A percentile compares a stretch with the other conserved stretches of the same genome.
Conservation (phyloP, 192 early-diverging fungal species). For the Chytriomyces hyalinus region DNA sequence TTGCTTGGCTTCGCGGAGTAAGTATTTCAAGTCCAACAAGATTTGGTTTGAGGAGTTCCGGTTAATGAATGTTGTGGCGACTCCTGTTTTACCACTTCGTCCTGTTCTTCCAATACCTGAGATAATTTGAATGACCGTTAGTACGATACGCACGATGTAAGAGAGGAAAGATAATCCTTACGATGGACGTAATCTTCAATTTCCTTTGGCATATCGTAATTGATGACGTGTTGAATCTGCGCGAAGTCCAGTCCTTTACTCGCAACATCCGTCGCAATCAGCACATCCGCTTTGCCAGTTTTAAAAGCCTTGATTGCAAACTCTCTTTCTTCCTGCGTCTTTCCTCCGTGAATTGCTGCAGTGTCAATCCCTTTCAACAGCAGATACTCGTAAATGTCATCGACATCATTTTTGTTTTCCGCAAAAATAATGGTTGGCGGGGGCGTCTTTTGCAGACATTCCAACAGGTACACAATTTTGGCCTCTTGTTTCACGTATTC, state of each 20-base stretch:
- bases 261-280: conserved; percentile 97
- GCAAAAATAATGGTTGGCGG: conserved; percentile 96
- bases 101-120: conserved; percentile 94
- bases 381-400: conserved; percentile 97
- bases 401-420: conserved; percentile 98
- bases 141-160: conserved; percentile 7
- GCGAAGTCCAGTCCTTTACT: conserved; percentile 95
- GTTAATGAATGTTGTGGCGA: conserved; percentile 98
- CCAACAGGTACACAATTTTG: conserved; percentile 92
- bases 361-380: conserved; percentile 93
- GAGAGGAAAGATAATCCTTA: conserved; percentile 16
- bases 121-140: conserved; percentile 66
- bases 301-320: conserved; percentile 93
- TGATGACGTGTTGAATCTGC: conserved; percentile 97
- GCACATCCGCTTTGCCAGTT: conserved; percentile 87
- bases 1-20: conserved; percentile 91
- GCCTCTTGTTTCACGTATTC: conserved; percentile 97
- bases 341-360: conserved; percentile 94
- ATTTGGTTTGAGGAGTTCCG: conserved; percentile 89
- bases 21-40: conserved; percentile 90
- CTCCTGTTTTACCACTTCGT: conserved; percentile 93
- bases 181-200: conserved; percentile 90
- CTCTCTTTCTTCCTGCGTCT: conserved; percentile 96
- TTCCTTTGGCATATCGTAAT: conserved; percentile 99
- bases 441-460: conserved; percentile 95